A percentile compares a stretch with the other conserved stretches of the same genome.
These are phyloP conservation scores for Tylopilus cervinicoccineus DNA, from an alignment of 768 basidiomycete genomes.

Conservation along the genomic window DNA sequence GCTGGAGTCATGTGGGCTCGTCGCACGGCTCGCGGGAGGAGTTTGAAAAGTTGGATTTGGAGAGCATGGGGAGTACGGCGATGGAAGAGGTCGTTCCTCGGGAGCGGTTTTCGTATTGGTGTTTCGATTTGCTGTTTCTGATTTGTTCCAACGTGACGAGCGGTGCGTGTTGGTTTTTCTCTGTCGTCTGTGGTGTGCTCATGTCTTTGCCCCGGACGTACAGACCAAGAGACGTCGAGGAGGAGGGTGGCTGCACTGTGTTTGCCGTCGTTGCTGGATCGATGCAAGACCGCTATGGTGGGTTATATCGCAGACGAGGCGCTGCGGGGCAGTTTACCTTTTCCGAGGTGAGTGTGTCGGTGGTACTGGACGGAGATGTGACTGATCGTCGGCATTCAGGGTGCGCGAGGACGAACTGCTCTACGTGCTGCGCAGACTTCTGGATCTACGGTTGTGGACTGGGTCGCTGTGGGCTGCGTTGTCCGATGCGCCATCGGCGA, in stretches of 20 bases:
- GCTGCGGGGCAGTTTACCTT: slow-evolving; percentile 83
- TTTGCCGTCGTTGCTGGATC: slow-evolving; percentile 67
- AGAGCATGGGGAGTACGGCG: slow-evolving; percentile 57
- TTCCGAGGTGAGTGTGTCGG: slow-evolving; percentile 58
- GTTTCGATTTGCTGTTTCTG: slow-evolving; percentile 80
- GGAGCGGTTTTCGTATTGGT: slow-evolving; percentile 92
- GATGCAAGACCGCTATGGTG: slow-evolving; percentile 66
- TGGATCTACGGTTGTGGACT: slow-evolving; percentile 65
- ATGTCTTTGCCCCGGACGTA: neutral
- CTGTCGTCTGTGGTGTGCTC: neutral
- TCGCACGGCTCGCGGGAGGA: slow-evolving; percentile 19
- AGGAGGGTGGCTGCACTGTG: slow-evolving; percentile 69
- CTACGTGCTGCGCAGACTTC: slow-evolving; percentile 77
- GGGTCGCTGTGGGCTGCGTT: slow-evolving; percentile 75
- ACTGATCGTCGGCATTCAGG: slow-evolving; percentile 34
- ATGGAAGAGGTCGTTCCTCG: slow-evolving; percentile 54
- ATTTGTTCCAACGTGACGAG: slow-evolving; percentile 65
- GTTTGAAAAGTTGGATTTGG: slow-evolving; percentile 37
- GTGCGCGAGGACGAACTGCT: slow-evolving; percentile 86
- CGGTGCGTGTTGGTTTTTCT: slow-evolving; percentile 37
- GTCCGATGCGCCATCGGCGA: slow-evolving; percentile 58
- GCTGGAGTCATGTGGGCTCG: slow-evolving; percentile 4
- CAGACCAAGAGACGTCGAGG: slow-evolving; percentile 60
- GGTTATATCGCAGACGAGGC: slow-evolving; percentile 82
- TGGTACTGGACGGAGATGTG: neutral